Evolutionary conservation across 768 basidiomycete genomes (phyloP).

Genomic region (Collybia mongolica): DNA sequence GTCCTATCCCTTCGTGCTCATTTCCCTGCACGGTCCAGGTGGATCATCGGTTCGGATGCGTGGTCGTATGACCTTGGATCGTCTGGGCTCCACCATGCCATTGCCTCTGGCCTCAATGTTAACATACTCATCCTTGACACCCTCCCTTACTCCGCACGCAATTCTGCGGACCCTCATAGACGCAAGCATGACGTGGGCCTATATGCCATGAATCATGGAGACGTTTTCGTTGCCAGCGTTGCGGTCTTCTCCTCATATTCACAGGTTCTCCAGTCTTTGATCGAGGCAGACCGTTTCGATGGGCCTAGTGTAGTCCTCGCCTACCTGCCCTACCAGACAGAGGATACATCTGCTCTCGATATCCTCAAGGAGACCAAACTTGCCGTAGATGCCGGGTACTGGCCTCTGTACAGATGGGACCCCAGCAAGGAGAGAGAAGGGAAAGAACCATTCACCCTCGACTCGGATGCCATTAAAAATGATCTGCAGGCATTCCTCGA

Average conservation of each 20-base stretch:
- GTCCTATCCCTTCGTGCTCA: conserved; percentile 61
- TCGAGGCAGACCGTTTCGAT: conserved; percentile 86
- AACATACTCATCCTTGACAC: conserved; percentile 97
- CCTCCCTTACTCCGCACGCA: conserved; percentile 80
- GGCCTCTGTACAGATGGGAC: conserved; percentile 99
- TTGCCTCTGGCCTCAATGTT: conserved; percentile 87
- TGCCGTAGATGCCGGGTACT: conserved; percentile 94
- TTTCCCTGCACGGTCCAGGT: conserved; percentile 72
- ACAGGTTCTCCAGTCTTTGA: conserved; percentile 87
- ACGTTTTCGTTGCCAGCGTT: conserved; percentile 93
- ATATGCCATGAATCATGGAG: conserved; percentile 98
- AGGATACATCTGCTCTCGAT: conserved; percentile 77
- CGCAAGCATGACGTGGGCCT: conserved; percentile 96
- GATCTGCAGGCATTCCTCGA: conserved; percentile 94
- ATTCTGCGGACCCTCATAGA: conserved; percentile 64
- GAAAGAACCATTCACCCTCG: conserved; percentile 86
- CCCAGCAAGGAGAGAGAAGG: conserved; percentile 76
- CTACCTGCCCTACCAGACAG: conserved; percentile 86
- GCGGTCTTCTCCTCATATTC: conserved; percentile 96
- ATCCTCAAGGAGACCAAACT: conserved; percentile 97
- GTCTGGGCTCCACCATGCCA: conserved; percentile 92
- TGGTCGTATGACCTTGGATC: conserved; percentile 98
- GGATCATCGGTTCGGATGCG: conserved; percentile 98
- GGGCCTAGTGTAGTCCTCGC: conserved; percentile 93
- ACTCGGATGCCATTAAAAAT: conserved; percentile 92